Evolutionary conservation across 2,329 filamentous ascomycete species (phyloP).

Genomic region (Calonectria pseudoreteaudii): DNA sequence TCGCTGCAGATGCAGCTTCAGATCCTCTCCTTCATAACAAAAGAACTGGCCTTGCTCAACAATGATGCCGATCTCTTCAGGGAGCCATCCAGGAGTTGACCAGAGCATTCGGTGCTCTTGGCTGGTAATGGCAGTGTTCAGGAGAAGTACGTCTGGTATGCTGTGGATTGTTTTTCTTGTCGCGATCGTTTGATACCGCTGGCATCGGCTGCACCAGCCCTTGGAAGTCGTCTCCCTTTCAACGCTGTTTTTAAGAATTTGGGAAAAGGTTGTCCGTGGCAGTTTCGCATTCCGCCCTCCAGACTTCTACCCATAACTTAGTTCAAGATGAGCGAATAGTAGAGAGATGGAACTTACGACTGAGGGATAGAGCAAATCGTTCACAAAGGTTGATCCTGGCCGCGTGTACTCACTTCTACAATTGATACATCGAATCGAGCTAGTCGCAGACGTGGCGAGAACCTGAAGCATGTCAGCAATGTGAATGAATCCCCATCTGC

Average conservation of each 20-base stretch:
- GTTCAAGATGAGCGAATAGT: neutral
- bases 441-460: slow-evolving; percentile 77
- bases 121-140: slow-evolving; percentile 83
- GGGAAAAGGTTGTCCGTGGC: slow-evolving; percentile 79
- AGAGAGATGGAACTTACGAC: slow-evolving; percentile 40
- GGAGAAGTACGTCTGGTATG: slow-evolving; percentile 86
- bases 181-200: slow-evolving; percentile 87
- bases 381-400: slow-evolving; percentile 82
- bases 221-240: slow-evolving; percentile 89
- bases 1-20: slow-evolving; percentile 82
- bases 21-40: slow-evolving; percentile 92
- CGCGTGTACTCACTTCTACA: slow-evolving; percentile 89
- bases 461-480: slow-evolving; percentile 46
- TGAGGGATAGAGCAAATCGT: slow-evolving; percentile 84
- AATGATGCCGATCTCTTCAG: slow-evolving; percentile 93
- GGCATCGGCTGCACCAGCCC: slow-evolving; percentile 93
- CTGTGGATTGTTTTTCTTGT: slow-evolving; percentile 87
- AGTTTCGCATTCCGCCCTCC: slow-evolving; percentile 61
- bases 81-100: slow-evolving; percentile 91
- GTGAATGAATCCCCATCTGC: neutral
- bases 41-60: slow-evolving; percentile 92
- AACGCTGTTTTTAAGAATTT: slow-evolving; percentile 91
- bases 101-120: slow-evolving; percentile 84
- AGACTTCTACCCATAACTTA: slow-evolving; percentile 54
- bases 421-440: slow-evolving; percentile 83